Percentiles rank a stretch among this genome's conserved stretches.
These are phyloP conservation scores for Periconia sp. DNA, from an alignment of 2,329 filamentous ascomycete genomes.

Conservation along the genomic window DNA sequence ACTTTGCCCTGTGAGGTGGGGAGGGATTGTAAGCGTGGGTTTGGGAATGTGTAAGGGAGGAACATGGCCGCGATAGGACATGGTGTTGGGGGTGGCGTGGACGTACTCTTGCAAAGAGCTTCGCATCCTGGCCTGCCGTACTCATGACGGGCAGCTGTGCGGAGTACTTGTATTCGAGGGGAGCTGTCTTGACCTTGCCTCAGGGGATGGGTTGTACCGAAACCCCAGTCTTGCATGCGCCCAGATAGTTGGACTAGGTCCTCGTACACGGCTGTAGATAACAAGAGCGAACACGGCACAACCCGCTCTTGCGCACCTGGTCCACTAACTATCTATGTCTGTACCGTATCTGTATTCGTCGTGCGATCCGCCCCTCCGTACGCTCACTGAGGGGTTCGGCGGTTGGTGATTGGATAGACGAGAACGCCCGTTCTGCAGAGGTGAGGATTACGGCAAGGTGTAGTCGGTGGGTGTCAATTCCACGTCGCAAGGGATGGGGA, in stretches of 20 bases:
- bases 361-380: not conserved
- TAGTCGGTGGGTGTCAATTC: conserved; percentile 7
- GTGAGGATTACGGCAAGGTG: no score
- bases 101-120: conserved; percentile 93
- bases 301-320: not conserved
- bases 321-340: not conserved
- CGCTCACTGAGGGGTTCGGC: not conserved
- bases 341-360: no score
- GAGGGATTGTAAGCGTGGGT: conserved; percentile 54
- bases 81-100: conserved; percentile 4
- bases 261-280: not conserved
- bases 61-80: conserved; percentile 37
- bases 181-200: conserved; percentile 20
- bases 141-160: conserved; percentile 53
- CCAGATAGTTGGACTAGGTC: no score
- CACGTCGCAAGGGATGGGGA: not conserved
- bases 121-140: conserved; percentile 86
- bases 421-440: not conserved
- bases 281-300: not conserved
- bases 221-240: conserved; percentile 33
- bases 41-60: conserved; percentile 38
- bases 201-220: conserved; percentile 8
- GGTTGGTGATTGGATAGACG: not conserved
- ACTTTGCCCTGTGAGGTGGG: conserved; percentile 84
- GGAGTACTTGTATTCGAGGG: conserved; percentile 5